Percentiles rank a stretch among this genome's conserved stretches.
These are phyloP conservation scores for Mucor saturninus DNA, from an alignment of 371 early-diverging fungal species.

Conservation along the genomic window DNA sequence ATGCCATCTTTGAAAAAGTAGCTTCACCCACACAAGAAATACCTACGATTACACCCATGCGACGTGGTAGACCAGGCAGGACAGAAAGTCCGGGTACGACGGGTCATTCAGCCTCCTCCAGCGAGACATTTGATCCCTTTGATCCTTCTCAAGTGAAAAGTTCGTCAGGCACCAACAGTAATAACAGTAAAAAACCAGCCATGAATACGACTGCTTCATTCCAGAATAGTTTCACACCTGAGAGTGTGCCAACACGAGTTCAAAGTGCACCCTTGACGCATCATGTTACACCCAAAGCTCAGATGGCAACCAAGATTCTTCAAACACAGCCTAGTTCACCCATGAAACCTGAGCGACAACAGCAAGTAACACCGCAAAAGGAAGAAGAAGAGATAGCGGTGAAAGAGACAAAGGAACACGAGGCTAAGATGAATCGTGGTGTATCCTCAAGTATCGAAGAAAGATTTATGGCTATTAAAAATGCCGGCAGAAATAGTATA, in stretches of 20 bases:
- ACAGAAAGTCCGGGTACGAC: slow-evolving; percentile 18
- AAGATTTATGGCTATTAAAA: slow-evolving; percentile 35
- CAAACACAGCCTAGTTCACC: slow-evolving; percentile 18
- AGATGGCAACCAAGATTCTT: slow-evolving; percentile 17
- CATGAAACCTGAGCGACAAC: neutral
- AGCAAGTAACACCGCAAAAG: neutral
- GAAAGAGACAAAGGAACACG: no score
- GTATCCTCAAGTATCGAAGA: slow-evolving; percentile 46
- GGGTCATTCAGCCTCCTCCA: slow-evolving; percentile 11
- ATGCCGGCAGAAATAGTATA: slow-evolving; percentile 15
- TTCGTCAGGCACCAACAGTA: neutral
- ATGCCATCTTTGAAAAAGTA: slow-evolving; percentile 48
- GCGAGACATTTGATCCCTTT: slow-evolving; percentile 29
- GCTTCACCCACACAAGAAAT: slow-evolving; percentile 46
- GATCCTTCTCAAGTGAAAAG: slow-evolving; percentile 22
- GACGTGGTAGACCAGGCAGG: slow-evolving; percentile 69
- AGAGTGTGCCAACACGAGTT: slow-evolving; percentile 14
- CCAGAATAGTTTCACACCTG: slow-evolving; percentile 10
- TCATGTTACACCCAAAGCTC: slow-evolving; percentile 15
- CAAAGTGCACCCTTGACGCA: slow-evolving; percentile 23
- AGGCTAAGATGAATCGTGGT: slow-evolving; percentile 15
- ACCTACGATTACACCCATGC: slow-evolving; percentile 69
- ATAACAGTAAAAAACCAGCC: neutral
- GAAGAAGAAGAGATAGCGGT: neutral
- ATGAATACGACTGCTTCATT: slow-evolving; percentile 2